Percentiles rank a stretch among this genome's conserved stretches.
Conservation (phyloP, 2,329 filamentous ascomycete genomes). For the Colletotrichum incanum region DNA sequence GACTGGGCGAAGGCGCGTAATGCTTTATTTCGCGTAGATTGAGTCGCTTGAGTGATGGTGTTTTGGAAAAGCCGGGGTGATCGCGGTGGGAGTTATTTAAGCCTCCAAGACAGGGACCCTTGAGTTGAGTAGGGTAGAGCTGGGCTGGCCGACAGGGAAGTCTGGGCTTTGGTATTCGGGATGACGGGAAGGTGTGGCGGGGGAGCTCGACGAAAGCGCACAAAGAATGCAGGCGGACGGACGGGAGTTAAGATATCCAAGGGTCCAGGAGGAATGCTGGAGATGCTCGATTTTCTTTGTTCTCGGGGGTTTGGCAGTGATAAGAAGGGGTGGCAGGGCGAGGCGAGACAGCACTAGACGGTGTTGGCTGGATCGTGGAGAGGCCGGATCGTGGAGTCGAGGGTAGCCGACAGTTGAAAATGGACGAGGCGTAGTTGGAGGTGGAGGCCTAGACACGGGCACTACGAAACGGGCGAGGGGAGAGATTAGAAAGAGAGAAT, state of each 20-base stretch:
- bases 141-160: conserved; percentile 32
- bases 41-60: conserved; percentile 24
- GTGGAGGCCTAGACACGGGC: neutral
- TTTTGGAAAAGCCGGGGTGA: conserved; percentile 37
- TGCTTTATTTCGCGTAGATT: conserved; percentile 30
- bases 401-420: neutral
- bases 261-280: conserved; percentile 28
- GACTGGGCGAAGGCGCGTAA: conserved; percentile 20
- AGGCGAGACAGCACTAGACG: conserved; percentile 39
- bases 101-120: conserved; percentile 28
- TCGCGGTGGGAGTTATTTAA: conserved; percentile 37
- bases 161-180: conserved; percentile 32
- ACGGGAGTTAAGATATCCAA: conserved; percentile 25
- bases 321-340: conserved; percentile 14
- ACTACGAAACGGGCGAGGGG: conserved; percentile 17
- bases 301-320: conserved; percentile 8
- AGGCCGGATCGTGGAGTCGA: neutral
- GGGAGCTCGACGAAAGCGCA: conserved; percentile 33
- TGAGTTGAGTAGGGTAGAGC: conserved; percentile 3
- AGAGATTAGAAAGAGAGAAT: conserved; percentile 6
- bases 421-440: conserved; percentile 1
- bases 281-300: conserved; percentile 27
- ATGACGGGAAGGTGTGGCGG: conserved; percentile 25
- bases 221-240: conserved; percentile 30
- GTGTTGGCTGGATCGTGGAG: conserved; percentile 31